These are phyloP conservation scores for Artemisia annua DNA, from an alignment of 129 eudicot genomes.

Conservation along the genomic window DNA sequence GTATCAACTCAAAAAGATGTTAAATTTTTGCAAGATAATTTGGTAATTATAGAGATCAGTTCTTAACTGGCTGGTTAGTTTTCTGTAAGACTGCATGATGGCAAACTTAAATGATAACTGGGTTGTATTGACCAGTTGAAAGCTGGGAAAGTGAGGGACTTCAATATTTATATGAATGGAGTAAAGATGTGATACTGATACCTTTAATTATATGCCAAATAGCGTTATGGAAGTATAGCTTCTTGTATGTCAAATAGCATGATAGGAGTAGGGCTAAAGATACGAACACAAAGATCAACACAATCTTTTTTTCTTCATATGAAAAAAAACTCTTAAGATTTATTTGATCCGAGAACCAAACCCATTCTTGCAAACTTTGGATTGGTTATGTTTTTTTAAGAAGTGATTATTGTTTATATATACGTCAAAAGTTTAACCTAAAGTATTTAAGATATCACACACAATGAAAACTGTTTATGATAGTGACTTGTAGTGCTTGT, in stretches of 20 bases:
- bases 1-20: background rate
- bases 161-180: background rate
- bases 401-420: background rate
- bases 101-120: background rate
- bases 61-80: background rate
- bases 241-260: slow-evolving; percentile 22
- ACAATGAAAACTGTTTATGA: no score
- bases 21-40: background rate
- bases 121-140: background rate
- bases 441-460: no score
- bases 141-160: background rate
- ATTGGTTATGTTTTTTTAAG: background rate
- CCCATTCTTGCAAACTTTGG: no score
- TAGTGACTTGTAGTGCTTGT: no score
- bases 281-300: slow-evolving; percentile 27
- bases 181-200: slow-evolving; percentile 2
- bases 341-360: background rate
- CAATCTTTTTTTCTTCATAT: slow-evolving; percentile 15
- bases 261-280: slow-evolving; percentile 21
- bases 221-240: background rate
- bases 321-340: background rate
- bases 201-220: slow-evolving; percentile 13
- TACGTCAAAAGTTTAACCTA: no score
- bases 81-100: background rate
- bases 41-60: background rate